Evolutionary conservation across 148 eudicot genomes (phyloP).

Genomic region (Amaranthus palmeri): DNA sequence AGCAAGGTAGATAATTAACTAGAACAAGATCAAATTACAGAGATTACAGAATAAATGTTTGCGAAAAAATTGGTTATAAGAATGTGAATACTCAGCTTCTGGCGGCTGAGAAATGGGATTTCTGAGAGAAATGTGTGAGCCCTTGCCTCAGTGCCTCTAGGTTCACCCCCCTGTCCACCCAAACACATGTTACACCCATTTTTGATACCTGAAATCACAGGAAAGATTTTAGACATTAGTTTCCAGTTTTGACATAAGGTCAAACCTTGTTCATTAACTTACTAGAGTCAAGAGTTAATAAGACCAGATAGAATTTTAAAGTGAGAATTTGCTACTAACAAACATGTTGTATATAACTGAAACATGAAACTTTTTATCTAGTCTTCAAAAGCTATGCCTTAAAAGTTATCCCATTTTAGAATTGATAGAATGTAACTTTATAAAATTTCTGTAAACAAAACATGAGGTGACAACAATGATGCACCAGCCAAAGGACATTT

Average conservation of each 20-base stretch:
- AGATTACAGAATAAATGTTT: not conserved
- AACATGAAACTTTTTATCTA: not conserved
- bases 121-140: slow-evolving; percentile 16
- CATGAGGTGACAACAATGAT: not conserved
- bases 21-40: not conserved
- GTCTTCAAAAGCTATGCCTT: not conserved
- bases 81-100: not conserved
- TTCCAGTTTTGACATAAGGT: not conserved
- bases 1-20: slow-evolving; percentile 2
- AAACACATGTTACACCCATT: slow-evolving; percentile 21
- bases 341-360: not conserved
- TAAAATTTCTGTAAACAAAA: not conserved
- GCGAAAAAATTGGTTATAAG: not conserved
- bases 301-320: not conserved
- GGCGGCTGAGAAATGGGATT: slow-evolving; percentile 6
- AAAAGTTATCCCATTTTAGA: not conserved
- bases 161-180: slow-evolving; percentile 17
- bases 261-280: not conserved
- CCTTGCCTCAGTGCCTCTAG: slow-evolving; percentile 17
- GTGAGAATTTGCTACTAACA: no score
- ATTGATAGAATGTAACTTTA: no score
- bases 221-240: not conserved
- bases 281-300: not conserved
- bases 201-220: slow-evolving; percentile 14
- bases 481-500: not conserved